These are phyloP conservation scores for Phylloporus sp. DNA, from an alignment of 768 basidiomycete species.

Conservation along the genomic window DNA sequence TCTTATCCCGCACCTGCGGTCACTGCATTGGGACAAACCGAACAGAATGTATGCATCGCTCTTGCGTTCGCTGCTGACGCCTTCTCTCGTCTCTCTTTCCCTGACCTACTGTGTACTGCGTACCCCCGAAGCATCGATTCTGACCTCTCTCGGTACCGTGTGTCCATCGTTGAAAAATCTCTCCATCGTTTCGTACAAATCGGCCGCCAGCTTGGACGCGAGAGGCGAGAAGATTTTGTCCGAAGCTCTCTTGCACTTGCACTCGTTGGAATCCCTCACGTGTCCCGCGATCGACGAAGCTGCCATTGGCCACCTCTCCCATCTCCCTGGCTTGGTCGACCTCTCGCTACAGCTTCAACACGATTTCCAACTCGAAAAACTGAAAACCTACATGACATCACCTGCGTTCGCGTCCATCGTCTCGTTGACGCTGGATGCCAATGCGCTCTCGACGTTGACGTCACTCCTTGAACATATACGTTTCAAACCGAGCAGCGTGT, in stretches of 20 bases:
- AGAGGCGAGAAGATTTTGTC: slow-evolving; percentile 20
- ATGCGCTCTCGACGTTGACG: slow-evolving; percentile 15
- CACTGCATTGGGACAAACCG: slow-evolving; percentile 17
- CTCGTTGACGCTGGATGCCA: slow-evolving; percentile 8
- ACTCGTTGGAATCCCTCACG: slow-evolving; percentile 12
- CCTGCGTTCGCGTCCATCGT: slow-evolving; percentile 16
- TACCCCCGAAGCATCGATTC: slow-evolving; percentile 16
- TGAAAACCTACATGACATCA: slow-evolving; percentile 6
- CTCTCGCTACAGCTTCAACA: slow-evolving; percentile 15
- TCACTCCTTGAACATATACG: slow-evolving; percentile 18
- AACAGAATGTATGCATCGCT: slow-evolving; percentile 15
- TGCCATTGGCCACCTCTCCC: slow-evolving; percentile 23
- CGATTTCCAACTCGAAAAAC: slow-evolving; percentile 12
- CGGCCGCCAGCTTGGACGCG: slow-evolving; percentile 4
- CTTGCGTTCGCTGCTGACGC: slow-evolving; percentile 18
- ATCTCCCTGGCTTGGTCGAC: slow-evolving; percentile 10
- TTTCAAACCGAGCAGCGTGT: slow-evolving; percentile 11
- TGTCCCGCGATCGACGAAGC: slow-evolving; percentile 20
- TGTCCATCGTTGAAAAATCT: slow-evolving; percentile 21
- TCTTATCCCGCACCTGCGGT: slow-evolving; percentile 20
- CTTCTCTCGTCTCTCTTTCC: slow-evolving; percentile 16
- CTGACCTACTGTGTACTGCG: slow-evolving; percentile 9
- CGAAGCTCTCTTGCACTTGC: slow-evolving; percentile 15
- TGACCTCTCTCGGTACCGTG: slow-evolving; percentile 16
- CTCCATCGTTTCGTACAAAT: background rate